phyloP scores from a whole-genome alignment of 2,329 filamentous ascomycete genomes.

The Stagonosporopsis vannaccii region DNA sequence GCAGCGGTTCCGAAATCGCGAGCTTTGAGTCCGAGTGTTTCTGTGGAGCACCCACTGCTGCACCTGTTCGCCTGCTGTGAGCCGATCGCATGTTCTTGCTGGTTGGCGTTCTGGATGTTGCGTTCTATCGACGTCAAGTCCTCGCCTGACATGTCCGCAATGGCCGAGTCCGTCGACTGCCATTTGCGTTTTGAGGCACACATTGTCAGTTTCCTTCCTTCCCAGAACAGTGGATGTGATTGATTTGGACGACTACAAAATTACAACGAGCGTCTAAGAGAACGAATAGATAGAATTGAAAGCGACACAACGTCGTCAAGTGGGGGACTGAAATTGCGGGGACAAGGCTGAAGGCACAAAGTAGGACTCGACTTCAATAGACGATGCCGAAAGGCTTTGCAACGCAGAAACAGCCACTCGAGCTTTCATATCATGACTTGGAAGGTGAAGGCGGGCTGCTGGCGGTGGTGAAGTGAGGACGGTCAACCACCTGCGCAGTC shows the following conservation, averaged over 20 bases:
- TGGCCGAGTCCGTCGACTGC: slow-evolving; percentile 14
- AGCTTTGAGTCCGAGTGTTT: not conserved
- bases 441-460: not conserved
- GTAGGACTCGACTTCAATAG: not conserved
- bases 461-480: slow-evolving; percentile 17
- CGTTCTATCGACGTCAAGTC: not conserved
- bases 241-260: not conserved
- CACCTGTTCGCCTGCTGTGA: not conserved
- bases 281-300: not conserved
- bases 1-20: slow-evolving; percentile 12
- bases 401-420: too few relatives aligned
- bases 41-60: not conserved
- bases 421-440: too few relatives aligned
- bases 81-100: not conserved
- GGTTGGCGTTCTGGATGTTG: not conserved
- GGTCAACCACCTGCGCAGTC: not conserved
- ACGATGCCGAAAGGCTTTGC: too few relatives aligned
- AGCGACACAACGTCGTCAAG: not conserved
- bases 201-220: not conserved
- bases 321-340: not conserved
- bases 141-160: slow-evolving; percentile 14
- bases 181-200: slow-evolving; percentile 9
- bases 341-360: not conserved
- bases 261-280: not conserved
- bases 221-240: not conserved